Evolutionary conservation across 306 rosid species (phyloP).

Genomic region (Vigna angularis): DNA sequence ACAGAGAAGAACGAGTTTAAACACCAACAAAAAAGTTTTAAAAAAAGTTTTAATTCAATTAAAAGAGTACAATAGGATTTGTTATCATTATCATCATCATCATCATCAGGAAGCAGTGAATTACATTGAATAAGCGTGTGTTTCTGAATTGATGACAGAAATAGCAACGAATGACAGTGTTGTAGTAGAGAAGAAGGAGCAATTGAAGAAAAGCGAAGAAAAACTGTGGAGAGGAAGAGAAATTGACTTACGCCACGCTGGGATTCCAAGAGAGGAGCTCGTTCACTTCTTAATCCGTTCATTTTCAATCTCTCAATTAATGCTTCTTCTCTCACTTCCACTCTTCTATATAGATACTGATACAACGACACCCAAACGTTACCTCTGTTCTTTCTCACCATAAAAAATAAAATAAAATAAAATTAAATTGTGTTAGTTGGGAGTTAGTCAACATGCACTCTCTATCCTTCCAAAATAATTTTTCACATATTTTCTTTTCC

Average conservation of each 20-base stretch:
- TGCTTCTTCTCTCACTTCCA: background rate
- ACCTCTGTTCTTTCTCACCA: background rate
- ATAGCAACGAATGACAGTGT: background rate
- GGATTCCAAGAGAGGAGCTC: constrained; percentile 54
- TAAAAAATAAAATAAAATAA: background rate
- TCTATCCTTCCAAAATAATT: background rate
- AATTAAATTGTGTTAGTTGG: background rate
- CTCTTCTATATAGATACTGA: background rate
- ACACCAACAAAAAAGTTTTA: background rate
- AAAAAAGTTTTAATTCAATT: background rate
- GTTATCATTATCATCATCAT: too few relatives aligned
- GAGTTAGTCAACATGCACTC: background rate
- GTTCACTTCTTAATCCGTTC: constrained; percentile 46
- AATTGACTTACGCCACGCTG: constrained; percentile 45
- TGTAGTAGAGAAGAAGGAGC: background rate
- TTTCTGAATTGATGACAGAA: background rate
- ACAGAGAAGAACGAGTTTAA: constrained; percentile 2
- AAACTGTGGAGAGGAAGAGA: background rate
- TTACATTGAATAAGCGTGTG: background rate
- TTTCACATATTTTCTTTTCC: too few relatives aligned
- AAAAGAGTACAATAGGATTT: background rate
- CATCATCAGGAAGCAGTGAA: background rate
- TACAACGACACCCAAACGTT: background rate
- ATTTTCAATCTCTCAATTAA: constrained; percentile 18
- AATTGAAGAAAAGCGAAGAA: background rate